These are phyloP conservation scores for Colletotrichum sp. DNA, from an alignment of 2,329 filamentous ascomycete genomes.

Conservation along the genomic window DNA sequence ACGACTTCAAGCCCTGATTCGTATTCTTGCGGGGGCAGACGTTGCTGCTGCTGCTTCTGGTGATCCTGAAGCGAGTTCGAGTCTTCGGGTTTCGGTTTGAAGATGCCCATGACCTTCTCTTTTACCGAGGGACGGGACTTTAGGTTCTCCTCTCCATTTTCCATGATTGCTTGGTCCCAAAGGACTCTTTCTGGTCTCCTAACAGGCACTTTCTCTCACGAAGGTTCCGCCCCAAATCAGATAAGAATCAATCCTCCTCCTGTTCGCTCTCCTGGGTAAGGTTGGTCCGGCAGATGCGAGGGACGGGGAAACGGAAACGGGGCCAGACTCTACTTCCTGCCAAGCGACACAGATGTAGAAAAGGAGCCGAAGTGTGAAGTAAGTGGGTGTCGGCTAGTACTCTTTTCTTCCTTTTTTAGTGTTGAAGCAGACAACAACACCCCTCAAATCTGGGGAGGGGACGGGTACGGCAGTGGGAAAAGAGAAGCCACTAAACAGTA, in stretches of 20 bases:
- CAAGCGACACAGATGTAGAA: background rate
- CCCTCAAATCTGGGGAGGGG: background rate
- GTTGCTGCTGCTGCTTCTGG: background rate
- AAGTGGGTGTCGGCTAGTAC: background rate
- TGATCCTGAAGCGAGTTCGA: background rate
- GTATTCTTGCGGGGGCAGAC: background rate
- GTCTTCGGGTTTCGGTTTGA: background rate
- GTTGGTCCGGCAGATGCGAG: background rate
- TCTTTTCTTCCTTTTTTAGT: background rate
- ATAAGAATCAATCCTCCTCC: background rate
- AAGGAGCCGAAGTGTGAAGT: background rate
- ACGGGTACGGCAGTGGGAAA: background rate
- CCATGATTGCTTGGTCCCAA: background rate
- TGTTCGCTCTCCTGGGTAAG: background rate
- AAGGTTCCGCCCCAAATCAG: background rate
- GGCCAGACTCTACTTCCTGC: background rate
- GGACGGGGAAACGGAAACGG: background rate
- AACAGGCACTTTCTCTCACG: background rate
- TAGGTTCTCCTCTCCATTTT: background rate
- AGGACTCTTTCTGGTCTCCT: background rate
- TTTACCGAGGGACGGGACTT: background rate
- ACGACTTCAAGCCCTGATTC: slow-evolving; percentile 13
- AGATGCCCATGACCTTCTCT: background rate
- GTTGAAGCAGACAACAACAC: background rate
- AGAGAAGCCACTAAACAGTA: background rate